Conservation (phyloP, 1,284 basidiomycete genomes). For the Tilletia caries region DNA sequence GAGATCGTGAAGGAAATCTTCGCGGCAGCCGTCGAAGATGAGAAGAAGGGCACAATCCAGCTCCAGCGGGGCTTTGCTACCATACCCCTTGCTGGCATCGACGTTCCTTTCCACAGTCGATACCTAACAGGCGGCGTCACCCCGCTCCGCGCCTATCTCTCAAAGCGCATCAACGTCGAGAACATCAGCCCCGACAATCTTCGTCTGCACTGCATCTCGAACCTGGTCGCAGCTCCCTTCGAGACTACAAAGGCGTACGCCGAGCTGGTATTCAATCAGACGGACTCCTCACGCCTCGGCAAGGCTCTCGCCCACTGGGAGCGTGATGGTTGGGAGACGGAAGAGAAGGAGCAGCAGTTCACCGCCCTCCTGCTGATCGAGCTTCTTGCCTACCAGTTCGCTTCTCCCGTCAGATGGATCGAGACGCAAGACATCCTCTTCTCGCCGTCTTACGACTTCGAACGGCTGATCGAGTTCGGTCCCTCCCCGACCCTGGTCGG, state of each 20-base stretch:
- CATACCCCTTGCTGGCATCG: slow-evolving; percentile 72
- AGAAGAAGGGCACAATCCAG: slow-evolving; percentile 83
- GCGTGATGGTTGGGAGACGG: slow-evolving; percentile 77
- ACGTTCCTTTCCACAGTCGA: slow-evolving; percentile 97
- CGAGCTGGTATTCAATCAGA: slow-evolving; percentile 67
- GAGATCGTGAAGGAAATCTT: slow-evolving; percentile 85
- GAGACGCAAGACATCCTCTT: slow-evolving; percentile 96
- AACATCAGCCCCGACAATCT: slow-evolving; percentile 71
- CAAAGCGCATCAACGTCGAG: slow-evolving; percentile 89
- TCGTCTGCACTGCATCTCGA: slow-evolving; percentile 76
- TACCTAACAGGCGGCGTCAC: slow-evolving; percentile 94
- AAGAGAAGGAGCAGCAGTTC: slow-evolving; percentile 80
- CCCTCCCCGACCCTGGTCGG: slow-evolving; percentile 92
- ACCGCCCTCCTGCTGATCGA: slow-evolving; percentile 95
- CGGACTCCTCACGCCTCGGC: slow-evolving; percentile 79
- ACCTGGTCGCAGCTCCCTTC: slow-evolving; percentile 92
- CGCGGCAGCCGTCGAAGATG: slow-evolving; percentile 68
- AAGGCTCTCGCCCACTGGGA: slow-evolving; percentile 92
- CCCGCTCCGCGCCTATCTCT: slow-evolving; percentile 89
- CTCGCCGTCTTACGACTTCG: slow-evolving; percentile 73
- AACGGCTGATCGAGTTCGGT: slow-evolving; percentile 90
- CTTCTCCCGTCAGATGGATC: slow-evolving; percentile 79
- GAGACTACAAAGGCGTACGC: slow-evolving; percentile 83
- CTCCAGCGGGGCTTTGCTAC: slow-evolving; percentile 85
- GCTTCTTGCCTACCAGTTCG: slow-evolving; percentile 89